Percentiles rank a stretch among this genome's conserved stretches.
Evolutionary conservation across 768 basidiomycete genomes (phyloP).

Genomic region (Pilatotrama ljubarskyi): DNA sequence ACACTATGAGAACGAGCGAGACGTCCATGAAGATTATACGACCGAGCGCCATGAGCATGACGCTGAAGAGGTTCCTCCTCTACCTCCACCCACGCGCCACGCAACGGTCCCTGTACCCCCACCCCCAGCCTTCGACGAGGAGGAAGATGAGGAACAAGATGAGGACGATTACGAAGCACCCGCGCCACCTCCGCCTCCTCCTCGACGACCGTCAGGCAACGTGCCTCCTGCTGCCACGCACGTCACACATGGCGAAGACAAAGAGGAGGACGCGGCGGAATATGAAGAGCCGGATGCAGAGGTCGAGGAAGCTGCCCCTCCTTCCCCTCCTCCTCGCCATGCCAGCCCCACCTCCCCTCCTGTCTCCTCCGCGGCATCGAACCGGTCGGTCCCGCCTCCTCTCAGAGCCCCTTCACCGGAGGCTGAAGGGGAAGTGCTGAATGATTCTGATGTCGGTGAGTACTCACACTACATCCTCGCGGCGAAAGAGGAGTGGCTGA

Average conservation of each 20-base stretch:
- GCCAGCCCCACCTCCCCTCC: conserved; percentile 21
- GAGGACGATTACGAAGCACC: conserved; percentile 2
- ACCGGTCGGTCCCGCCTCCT: conserved; percentile 22
- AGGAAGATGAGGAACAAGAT: conserved; percentile 10
- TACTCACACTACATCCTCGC: neutral
- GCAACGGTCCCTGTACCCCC: neutral
- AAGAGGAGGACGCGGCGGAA: neutral
- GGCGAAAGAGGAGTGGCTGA: neutral
- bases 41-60: neutral
- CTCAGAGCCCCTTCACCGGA: conserved; percentile 26
- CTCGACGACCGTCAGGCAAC: conserved; percentile 6
- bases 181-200: conserved; percentile 13
- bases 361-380: conserved; percentile 20
- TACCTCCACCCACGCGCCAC: conserved; percentile 19
- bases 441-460: conserved; percentile 66
- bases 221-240: conserved; percentile 8
- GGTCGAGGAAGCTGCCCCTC: neutral
- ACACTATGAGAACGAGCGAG: neutral
- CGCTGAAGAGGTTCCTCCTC: conserved; percentile 6
- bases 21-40: neutral
- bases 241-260: neutral
- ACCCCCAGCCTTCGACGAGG: neutral
- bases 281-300: conserved; percentile 5
- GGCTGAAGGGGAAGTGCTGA: conserved; percentile 38
- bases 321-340: conserved; percentile 14